A percentile compares a stretch with the other conserved stretches of the same genome.
Conservation (phyloP, 2,329 filamentous ascomycete species). For the Talaromyces sp. region DNA sequence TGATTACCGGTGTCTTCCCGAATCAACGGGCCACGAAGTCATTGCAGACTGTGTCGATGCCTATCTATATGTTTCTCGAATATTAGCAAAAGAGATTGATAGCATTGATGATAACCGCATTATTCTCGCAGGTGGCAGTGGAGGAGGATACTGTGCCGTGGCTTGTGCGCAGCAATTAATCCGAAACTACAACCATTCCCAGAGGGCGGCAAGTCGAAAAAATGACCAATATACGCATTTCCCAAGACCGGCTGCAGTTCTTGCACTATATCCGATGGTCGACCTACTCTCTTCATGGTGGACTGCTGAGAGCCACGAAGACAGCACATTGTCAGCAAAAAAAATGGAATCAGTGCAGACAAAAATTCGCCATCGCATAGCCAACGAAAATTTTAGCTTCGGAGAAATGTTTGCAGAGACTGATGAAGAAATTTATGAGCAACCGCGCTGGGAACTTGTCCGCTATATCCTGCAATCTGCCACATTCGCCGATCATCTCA, state of each 20-base stretch:
- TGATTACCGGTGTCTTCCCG: background rate
- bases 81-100: background rate
- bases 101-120: background rate
- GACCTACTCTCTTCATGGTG: background rate
- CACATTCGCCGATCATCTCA: background rate
- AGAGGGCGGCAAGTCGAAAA: too few relatives aligned
- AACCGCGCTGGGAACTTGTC: background rate
- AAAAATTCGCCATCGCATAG: background rate
- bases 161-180: background rate
- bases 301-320: background rate
- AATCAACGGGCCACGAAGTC: background rate
- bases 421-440: background rate
- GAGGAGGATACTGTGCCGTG: background rate
- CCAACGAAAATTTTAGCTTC: background rate
- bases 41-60: background rate
- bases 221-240: background rate
- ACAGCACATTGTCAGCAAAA: background rate
- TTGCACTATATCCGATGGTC: background rate
- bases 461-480: background rate
- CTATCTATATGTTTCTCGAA: background rate
- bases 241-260: background rate
- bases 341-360: background rate
- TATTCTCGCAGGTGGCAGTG: background rate
- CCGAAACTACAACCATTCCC: background rate
- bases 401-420: background rate